phyloP scores from a whole-genome alignment of 768 basidiomycete species.

The Xerocomus spinulosus region DNA sequence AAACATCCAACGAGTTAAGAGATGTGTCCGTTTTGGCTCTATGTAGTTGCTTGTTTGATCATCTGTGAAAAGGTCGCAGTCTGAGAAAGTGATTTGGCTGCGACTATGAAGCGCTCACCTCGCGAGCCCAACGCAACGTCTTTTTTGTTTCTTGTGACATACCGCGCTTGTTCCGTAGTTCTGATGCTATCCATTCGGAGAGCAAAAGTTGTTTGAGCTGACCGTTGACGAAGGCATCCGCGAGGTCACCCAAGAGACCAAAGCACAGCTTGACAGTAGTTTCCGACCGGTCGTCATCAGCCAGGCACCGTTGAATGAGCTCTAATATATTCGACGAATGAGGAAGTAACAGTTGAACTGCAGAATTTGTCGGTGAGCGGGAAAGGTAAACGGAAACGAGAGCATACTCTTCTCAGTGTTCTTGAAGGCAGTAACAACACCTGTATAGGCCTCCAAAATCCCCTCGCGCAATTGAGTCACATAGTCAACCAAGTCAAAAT shows the following conservation, averaged over 20 bases:
- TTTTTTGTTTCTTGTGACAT: conserved; percentile 78
- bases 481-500: conserved; percentile 91
- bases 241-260: conserved; percentile 90
- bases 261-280: conserved; percentile 66
- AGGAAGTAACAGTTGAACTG: conserved; percentile 45
- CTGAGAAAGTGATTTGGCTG: not conserved
- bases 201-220: conserved; percentile 78
- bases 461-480: conserved; percentile 87
- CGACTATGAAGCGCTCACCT: conserved; percentile 44
- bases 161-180: conserved; percentile 70
- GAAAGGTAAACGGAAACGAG: not conserved
- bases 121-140: conserved; percentile 89
- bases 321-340: conserved; percentile 75
- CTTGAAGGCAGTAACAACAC: conserved; percentile 88
- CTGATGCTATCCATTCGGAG: conserved; percentile 70
- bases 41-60: conserved; percentile 77
- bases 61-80: conserved; percentile 44
- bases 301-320: conserved; percentile 69
- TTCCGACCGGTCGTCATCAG: conserved; percentile 83
- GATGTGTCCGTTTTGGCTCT: conserved; percentile 29
- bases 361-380: no score
- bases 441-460: conserved; percentile 95
- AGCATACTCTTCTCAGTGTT: conserved; percentile 66
- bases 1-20: conserved; percentile 24
- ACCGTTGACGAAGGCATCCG: conserved; percentile 78